Conservation (phyloP, 148 eudicot genomes). For the Euryodendron excelsum region DNA sequence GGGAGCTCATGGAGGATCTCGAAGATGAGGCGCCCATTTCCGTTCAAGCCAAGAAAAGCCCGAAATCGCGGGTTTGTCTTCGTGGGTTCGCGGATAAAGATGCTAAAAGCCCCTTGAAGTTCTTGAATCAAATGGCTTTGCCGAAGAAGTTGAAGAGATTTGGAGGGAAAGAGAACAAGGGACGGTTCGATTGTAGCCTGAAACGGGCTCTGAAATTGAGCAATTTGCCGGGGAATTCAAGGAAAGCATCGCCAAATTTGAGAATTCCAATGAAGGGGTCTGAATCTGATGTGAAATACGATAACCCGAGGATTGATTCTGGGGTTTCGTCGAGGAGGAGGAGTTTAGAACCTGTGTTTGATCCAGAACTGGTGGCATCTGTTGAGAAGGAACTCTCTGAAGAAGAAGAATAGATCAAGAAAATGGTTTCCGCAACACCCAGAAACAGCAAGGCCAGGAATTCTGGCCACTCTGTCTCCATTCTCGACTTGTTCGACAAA, state of each 20-base stretch:
- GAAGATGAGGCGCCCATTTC: constrained; percentile 47
- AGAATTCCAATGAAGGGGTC: constrained; percentile 33
- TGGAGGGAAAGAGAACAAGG: constrained; percentile 56
- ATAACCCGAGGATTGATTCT: constrained; percentile 31
- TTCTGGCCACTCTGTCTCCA: background rate
- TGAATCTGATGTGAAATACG: constrained; percentile 29
- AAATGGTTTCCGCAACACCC: constrained; percentile 42
- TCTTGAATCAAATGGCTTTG: constrained; percentile 49
- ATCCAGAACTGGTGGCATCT: constrained; percentile 53
- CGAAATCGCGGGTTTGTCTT: constrained; percentile 31
- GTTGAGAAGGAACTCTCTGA: constrained; percentile 47
- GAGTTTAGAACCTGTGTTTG: constrained; percentile 65
- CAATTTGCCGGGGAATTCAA: constrained; percentile 30
- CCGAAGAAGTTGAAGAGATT: constrained; percentile 41
- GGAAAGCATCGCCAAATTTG: constrained; percentile 31
- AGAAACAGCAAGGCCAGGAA: constrained; percentile 10
- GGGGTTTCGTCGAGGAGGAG: constrained; percentile 45
- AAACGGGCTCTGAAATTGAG: constrained; percentile 36
- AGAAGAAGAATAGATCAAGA: constrained; percentile 60
- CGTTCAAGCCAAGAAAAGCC: constrained; percentile 39
- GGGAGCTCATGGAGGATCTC: constrained; percentile 87
- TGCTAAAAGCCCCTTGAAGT: constrained; percentile 47
- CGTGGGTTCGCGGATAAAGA: constrained; percentile 35
- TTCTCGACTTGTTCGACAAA: constrained; percentile 36
- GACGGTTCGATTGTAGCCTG: constrained; percentile 45